Conservation (phyloP, 495 filamentous ascomycete species). For the Echria macrotheca region DNA sequence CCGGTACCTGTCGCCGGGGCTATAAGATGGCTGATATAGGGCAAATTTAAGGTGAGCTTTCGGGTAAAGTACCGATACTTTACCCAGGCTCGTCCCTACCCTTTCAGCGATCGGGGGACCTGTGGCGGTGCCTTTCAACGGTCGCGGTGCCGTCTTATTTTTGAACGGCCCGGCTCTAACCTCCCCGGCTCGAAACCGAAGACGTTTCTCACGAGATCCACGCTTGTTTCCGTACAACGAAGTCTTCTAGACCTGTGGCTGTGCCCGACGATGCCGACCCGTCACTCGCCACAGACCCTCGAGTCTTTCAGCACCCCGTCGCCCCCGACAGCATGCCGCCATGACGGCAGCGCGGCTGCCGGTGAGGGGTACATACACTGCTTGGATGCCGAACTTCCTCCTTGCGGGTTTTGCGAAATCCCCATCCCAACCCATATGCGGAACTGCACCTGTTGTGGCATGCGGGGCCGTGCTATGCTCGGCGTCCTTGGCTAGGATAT, state of each 20-base stretch:
- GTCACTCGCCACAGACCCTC: background rate
- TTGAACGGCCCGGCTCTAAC: background rate
- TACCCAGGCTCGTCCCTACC: background rate
- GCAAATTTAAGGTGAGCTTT: slow-evolving; percentile 2
- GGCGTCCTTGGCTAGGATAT: slow-evolving; percentile 5
- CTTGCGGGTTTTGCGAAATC: background rate
- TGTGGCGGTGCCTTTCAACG: background rate
- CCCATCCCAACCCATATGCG: slow-evolving; percentile 5
- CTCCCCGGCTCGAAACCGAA: background rate
- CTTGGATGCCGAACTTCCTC: slow-evolving; percentile 2
- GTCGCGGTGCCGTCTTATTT: background rate
- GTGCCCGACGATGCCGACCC: no score
- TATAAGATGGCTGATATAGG: slow-evolving; percentile 5
- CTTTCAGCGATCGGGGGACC: slow-evolving; percentile 1
- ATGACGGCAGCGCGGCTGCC: no score
- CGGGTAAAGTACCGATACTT: slow-evolving; percentile 12
- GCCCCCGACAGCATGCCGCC: no score
- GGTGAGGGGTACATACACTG: no score
- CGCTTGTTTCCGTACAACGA: no score
- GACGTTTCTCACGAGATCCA: background rate
- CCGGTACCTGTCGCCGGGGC: no score
- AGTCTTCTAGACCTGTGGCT: background rate
- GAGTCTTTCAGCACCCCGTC: background rate
- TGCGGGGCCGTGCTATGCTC: slow-evolving; percentile 1
- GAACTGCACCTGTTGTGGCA: slow-evolving; percentile 1